Percentiles rank a stretch among this genome's conserved stretches.
Conservation (phyloP, 805 yeast genomes). For the Candida andamanensis region DNA sequence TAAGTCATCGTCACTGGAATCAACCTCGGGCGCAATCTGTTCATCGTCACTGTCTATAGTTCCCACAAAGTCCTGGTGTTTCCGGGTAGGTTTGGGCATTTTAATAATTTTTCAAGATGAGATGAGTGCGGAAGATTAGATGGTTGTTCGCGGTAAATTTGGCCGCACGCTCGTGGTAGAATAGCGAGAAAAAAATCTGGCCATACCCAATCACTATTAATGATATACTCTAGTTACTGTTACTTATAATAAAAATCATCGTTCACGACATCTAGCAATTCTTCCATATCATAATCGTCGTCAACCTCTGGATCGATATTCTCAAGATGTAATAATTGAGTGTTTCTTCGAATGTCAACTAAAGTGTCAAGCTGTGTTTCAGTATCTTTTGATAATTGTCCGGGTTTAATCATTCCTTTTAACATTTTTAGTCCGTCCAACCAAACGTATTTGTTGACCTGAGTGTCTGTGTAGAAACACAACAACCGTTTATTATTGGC, state of each 20-base stretch:
- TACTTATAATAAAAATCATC: conserved; percentile 8
- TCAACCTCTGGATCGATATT: conserved; percentile 16
- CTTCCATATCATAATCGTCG: conserved; percentile 16
- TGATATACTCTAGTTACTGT: not conserved
- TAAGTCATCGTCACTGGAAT: conserved; percentile 42
- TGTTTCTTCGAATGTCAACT: conserved; percentile 33
- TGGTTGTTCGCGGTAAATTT: no score
- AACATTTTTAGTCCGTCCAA: conserved; percentile 65
- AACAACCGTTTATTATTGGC: conserved; percentile 41
- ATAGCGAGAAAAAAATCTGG: no score
- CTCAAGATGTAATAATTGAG: conserved; percentile 37
- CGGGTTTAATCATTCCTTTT: conserved; percentile 27
- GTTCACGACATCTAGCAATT: conserved; percentile 11
- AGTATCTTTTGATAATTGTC: conserved; percentile 33
- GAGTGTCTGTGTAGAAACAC: conserved; percentile 65
- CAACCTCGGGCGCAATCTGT: conserved; percentile 16
- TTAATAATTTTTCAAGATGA: not conserved
- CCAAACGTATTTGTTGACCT: conserved; percentile 68
- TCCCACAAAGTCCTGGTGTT: conserved; percentile 51
- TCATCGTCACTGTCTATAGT: conserved; percentile 69
- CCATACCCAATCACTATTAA: no score
- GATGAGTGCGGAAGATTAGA: no score
- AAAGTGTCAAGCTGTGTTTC: conserved; percentile 29
- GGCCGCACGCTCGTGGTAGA: no score
- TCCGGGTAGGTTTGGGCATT: not conserved